phyloP scores from a whole-genome alignment of 805 yeast genomes.

The Saturnispora sanitii region DNA sequence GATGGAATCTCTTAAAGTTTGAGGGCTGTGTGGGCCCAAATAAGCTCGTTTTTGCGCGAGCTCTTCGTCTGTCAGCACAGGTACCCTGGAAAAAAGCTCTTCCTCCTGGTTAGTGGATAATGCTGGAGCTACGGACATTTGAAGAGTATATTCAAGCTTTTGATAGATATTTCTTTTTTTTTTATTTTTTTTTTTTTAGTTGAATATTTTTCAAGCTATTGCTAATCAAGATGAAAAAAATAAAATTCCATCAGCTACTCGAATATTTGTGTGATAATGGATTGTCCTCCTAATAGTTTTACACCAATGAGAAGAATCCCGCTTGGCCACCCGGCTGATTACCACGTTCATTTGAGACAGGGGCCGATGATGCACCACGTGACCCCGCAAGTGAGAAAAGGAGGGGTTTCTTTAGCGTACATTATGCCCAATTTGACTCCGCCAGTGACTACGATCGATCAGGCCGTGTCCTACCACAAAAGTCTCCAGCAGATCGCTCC shows the following conservation, averaged over 20 bases:
- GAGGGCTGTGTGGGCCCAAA: conserved; percentile 21
- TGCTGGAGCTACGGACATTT: conserved; percentile 36
- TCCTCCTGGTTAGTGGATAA: conserved; percentile 70
- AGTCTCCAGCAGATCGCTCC: conserved; percentile 61
- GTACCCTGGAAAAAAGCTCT: conserved; percentile 32
- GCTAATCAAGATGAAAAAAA: neutral
- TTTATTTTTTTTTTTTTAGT: neutral
- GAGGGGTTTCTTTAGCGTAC: conserved; percentile 87
- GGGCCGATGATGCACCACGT: conserved; percentile 88
- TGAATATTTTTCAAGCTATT: neutral
- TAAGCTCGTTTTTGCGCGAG: conserved; percentile 15
- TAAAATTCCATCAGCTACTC: neutral
- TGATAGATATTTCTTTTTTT: no score
- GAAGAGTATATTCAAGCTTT: neutral
- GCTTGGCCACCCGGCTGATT: conserved; percentile 72
- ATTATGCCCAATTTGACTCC: conserved; percentile 96
- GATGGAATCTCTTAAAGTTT: conserved; percentile 28
- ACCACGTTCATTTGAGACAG: conserved; percentile 94
- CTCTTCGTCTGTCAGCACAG: conserved; percentile 19
- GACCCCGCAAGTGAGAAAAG: conserved; percentile 80
- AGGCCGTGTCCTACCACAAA: conserved; percentile 60
- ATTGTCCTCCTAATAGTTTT: conserved; percentile 2
- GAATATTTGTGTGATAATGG: neutral
- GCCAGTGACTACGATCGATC: conserved; percentile 71
- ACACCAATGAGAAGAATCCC: conserved; percentile 6